Base-by-base conservation (phyloP, 345 rosid genomes). In the Fremontodendron californicum region DNA sequence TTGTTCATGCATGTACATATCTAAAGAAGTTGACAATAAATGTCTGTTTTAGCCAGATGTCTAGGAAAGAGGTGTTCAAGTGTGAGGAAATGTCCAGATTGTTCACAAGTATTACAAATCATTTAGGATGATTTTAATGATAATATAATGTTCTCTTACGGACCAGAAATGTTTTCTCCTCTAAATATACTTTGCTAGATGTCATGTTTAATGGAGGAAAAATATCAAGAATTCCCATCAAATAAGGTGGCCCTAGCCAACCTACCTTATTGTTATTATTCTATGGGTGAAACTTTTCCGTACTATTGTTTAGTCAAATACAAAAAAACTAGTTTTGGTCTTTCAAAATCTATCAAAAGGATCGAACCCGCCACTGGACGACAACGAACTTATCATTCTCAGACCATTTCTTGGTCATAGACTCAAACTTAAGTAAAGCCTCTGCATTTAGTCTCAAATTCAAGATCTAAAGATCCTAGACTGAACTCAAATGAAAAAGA, bases 401-500 rank as follows among this genome's bases (percentile, higher is more conserved):
- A n/a, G n/a, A n/a, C n/a, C n/a, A n/a, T n/a, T n/a, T n/a, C n/a
- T n/a, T n/a, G n/a, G n/a, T n/a, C n/a, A n/a, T n/a, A n/a, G n/a
- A n/a, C n/a, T n/a, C n/a, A n/a, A n/a, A n/a, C n/a, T n/a, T n/a
- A n/a, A 8, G 8, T 6, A 9, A 54, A 27, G 66, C 21, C 61
- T 15, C 55, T 39, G 60, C 60, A 7, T 21, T 6, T 21, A 9
- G 31, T 40, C 49, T 21, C 49, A 4, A 63, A 18, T 29, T 42
- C 37, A 25, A 25, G 12, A 43, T 68, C 72, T 43, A 6, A 68
- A 25, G 37, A 23, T 25, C 21, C 39, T 11, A 45, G 6, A 12
- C 55, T 9, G 8, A 68, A 27, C 7, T 45, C 39, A 27, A 16
- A 80, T 82, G 92, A 83, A 78, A 19, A 45, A 43, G 15, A 71